Evolutionary conservation across 2,329 filamentous ascomycete species (phyloP), one percentile per base, ranked within the genome.

Genomic region (Nannizziopsis arthrosporioides): DNA sequence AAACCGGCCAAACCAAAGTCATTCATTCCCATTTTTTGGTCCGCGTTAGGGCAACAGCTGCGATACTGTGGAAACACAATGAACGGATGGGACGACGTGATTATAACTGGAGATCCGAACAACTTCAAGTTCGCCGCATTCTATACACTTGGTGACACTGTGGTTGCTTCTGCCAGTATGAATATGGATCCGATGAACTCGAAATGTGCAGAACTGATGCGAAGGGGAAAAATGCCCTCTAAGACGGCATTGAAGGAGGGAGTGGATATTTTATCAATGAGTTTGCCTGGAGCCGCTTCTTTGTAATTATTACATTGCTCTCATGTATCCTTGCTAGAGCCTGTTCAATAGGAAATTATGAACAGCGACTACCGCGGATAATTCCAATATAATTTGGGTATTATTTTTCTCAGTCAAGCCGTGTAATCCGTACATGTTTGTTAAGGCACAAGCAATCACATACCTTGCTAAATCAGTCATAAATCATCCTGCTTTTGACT

Each of bases 21-120:
- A 2, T 95, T 94, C 67, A 90, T 92, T 50, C 92, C 92, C 0
- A 78, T 98, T 44, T 98, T 98, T 73, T 98, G 92, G 92, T 94
- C 87, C 1, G 92, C 92, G 0, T 71, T 98, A 4, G 87, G 89
- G 4, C 77, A 81, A 5, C 92, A 98, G 68, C 68, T 98, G 58
- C 79, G 92, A 40, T 98, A 98, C 73, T 94, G 88, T 61, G 92
- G 92, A 10, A 92, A 90, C 69, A 87, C 89, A 0, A 68, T 73
- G 0, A 77, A 78, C 47, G 90, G 90, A 0, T 96, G 79, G 71
- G 92, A 98, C 61, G 88, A 93, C 57, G 61, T 95, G 3, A 74
- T 96, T 1, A 57, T 98, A 9, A 77, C 84, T 44, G 90, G 90
- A 10, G 77, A 85, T 56, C 78, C 82, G 0, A 81, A 81, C 3